These are phyloP conservation scores for Yarrowia yakushimensis DNA, from an alignment of 805 yeast species.

Conservation along the genomic window DNA sequence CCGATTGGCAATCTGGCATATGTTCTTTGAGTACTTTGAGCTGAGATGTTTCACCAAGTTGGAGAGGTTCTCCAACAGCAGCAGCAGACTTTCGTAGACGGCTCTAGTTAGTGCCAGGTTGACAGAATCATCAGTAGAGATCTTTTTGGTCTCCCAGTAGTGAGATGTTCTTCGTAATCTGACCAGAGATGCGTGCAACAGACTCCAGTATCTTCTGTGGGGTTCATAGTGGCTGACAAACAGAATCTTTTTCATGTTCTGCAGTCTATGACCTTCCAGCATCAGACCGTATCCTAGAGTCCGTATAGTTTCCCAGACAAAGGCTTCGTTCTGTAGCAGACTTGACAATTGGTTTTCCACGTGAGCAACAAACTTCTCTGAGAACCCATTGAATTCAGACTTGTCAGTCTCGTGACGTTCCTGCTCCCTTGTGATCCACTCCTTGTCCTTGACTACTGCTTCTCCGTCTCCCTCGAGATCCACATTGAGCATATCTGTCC, in stretches of 20 bases:
- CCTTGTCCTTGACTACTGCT: slow-evolving; percentile 5
- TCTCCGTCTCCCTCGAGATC: slow-evolving; percentile 9
- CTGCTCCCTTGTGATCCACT: background rate
- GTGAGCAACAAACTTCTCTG: slow-evolving; percentile 1
- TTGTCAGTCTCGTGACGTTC: background rate
- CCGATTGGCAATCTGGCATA: background rate
- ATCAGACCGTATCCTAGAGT: slow-evolving; percentile 6
- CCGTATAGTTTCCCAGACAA: slow-evolving; percentile 1
- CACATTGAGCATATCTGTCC: slow-evolving; percentile 6
- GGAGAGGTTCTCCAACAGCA: background rate
- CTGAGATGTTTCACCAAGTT: background rate
- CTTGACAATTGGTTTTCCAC: background rate
- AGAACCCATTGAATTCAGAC: slow-evolving; percentile 10
- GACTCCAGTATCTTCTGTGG: slow-evolving; percentile 4
- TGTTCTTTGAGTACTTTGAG: background rate
- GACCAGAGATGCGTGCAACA: background rate
- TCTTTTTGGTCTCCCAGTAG: background rate
- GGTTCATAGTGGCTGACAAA: slow-evolving; percentile 11
- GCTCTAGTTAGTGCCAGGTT: slow-evolving; percentile 4
- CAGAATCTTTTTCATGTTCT: background rate
- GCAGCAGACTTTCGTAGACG: background rate
- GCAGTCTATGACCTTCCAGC: background rate
- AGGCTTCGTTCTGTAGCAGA: background rate
- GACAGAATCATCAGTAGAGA: background rate
- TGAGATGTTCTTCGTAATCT: background rate